phyloP scores from a whole-genome alignment of 148 eudicot genomes.

The Mesembryanthemum crystallinum region DNA sequence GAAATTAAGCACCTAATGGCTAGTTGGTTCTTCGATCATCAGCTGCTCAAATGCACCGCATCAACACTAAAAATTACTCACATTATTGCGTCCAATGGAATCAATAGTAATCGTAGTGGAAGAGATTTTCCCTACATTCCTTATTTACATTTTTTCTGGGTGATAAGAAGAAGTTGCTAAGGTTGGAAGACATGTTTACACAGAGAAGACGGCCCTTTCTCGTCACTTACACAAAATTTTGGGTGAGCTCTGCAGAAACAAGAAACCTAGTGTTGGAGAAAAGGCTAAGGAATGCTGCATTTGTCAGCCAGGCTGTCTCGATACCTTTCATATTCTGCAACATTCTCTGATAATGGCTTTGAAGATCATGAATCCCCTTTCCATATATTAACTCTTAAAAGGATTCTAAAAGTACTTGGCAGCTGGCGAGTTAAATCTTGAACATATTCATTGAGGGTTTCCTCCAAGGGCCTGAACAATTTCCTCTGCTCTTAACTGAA shows the following conservation, averaged over 20 bases:
- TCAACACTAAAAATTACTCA: no score
- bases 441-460: constrained; percentile 31
- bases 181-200: neutral
- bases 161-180: no score
- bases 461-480: constrained; percentile 59
- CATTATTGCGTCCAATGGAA: no score
- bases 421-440: neutral
- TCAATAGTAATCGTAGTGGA: no score
- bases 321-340: neutral
- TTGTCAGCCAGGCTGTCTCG: neutral
- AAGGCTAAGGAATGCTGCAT: neutral
- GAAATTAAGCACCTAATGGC: no score
- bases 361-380: neutral
- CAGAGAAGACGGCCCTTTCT: neutral
- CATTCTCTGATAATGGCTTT: neutral
- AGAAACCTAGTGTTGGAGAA: neutral
- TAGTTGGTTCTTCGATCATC: no score
- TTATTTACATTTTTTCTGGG: no score
- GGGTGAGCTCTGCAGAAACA: neutral
- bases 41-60: no score
- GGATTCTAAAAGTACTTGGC: no score
- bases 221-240: neutral
- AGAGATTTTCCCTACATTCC: no score
- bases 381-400: neutral
- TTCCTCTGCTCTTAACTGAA: constrained; percentile 76